Evolutionary conservation across 352 stramenopile genomes (phyloP).

Genomic region (Globisporangium nodosum): DNA sequence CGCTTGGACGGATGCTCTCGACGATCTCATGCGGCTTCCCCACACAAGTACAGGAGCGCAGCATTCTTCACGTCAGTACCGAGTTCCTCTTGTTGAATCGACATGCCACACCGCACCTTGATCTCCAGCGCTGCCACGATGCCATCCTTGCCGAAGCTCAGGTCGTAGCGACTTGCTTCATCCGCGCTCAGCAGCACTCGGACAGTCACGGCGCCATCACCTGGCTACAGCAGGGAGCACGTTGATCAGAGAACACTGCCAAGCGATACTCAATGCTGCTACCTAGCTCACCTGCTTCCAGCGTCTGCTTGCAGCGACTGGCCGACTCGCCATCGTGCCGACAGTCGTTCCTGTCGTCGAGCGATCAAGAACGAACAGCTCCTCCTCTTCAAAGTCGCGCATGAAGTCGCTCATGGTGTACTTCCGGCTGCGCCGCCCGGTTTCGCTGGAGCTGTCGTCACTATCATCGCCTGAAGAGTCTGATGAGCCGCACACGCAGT

Average conservation of each 20-base stretch:
- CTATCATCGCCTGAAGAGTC: conserved; percentile 38
- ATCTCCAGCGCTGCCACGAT: conserved; percentile 49
- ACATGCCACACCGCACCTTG: conserved; percentile 28
- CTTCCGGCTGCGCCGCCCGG: conserved; percentile 40
- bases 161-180: conserved; percentile 48
- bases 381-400: conserved; percentile 74
- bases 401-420: conserved; percentile 78
- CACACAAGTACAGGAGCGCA: not conserved
- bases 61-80: no score
- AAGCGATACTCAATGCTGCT: no score
- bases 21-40: conserved; percentile 46
- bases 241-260: not conserved
- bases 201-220: conserved; percentile 22
- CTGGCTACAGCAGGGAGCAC: conserved; percentile 1
- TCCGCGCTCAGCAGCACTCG: conserved; percentile 57
- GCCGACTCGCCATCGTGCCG: conserved; percentile 10
- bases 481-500: not conserved
- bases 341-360: conserved; percentile 15
- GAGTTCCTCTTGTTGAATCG: not conserved
- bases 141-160: conserved; percentile 63
- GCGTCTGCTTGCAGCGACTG: not conserved
- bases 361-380: conserved; percentile 28
- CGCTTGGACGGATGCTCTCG: conserved; percentile 8
- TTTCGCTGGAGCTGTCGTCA: conserved; percentile 33
- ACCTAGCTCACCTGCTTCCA: conserved; percentile 10